Evolutionary conservation across 495 filamentous ascomycete species (phyloP).

Genomic region (Aspergillus homomorphus): DNA sequence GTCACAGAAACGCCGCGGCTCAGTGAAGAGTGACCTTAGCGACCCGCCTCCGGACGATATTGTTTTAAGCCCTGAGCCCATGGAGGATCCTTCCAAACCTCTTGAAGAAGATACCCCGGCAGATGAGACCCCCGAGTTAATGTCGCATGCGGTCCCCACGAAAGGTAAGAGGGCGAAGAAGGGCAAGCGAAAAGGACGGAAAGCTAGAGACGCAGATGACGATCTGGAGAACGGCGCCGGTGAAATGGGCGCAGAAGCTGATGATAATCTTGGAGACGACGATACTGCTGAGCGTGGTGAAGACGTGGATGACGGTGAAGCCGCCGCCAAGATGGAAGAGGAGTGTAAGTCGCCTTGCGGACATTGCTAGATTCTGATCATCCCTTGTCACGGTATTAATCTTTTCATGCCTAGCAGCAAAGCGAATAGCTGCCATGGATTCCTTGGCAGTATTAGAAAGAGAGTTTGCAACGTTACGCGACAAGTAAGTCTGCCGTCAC

Average conservation of each 20-base stretch:
- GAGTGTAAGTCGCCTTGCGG: slow-evolving; percentile 57
- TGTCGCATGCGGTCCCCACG: slow-evolving; percentile 26
- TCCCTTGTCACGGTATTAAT: neutral
- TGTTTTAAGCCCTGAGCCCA: slow-evolving; percentile 29
- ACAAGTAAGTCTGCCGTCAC: slow-evolving; percentile 59
- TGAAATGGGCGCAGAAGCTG: slow-evolving; percentile 28
- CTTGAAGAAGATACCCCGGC: slow-evolving; percentile 37
- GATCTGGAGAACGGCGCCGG: slow-evolving; percentile 30
- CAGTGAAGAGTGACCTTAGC: slow-evolving; percentile 43
- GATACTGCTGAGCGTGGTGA: slow-evolving; percentile 43
- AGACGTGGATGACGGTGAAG: slow-evolving; percentile 40
- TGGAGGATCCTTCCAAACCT: slow-evolving; percentile 35
- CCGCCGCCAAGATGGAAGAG: slow-evolving; percentile 52
- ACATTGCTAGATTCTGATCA: neutral
- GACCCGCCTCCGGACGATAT: slow-evolving; percentile 37
- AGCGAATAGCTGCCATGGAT: slow-evolving; percentile 77
- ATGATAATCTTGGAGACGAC: slow-evolving; percentile 44
- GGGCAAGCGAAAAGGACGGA: slow-evolving; percentile 45
- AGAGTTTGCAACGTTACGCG: slow-evolving; percentile 78
- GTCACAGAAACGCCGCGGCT: slow-evolving; percentile 43
- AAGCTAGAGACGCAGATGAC: slow-evolving; percentile 37
- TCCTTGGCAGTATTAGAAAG: slow-evolving; percentile 74
- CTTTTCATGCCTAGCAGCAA: slow-evolving; percentile 55
- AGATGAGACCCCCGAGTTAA: slow-evolving; percentile 39
- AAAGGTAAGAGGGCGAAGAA: slow-evolving; percentile 44